A percentile compares a stretch with the other conserved stretches of the same genome.
Evolutionary conservation across 164 flowering plant species (phyloP).

Genomic region (Dillenia turbinata): DNA sequence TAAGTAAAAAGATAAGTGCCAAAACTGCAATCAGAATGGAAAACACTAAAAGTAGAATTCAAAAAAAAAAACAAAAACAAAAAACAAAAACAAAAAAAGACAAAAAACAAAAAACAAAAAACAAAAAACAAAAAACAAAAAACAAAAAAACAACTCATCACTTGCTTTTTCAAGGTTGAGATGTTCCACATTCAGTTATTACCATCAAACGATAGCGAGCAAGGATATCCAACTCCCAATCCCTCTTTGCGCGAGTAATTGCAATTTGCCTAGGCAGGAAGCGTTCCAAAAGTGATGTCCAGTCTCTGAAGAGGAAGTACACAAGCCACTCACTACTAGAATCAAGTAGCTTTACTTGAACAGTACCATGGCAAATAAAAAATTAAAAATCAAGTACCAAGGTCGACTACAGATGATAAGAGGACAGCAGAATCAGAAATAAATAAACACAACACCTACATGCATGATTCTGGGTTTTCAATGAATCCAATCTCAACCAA

Average conservation of each 20-base stretch:
- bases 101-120: neutral
- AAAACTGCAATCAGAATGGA: too few species aligned
- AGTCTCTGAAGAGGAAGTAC: slow-evolving; percentile 50
- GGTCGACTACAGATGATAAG: too few species aligned
- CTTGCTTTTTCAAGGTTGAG: too few species aligned
- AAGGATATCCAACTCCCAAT: slow-evolving; percentile 93
- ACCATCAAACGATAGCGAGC: slow-evolving; percentile 86
- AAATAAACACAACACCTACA: slow-evolving; percentile 42
- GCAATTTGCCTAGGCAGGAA: slow-evolving; percentile 96
- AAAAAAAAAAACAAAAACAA: neutral
- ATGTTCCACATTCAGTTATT: slow-evolving; percentile 6
- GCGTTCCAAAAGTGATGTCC: slow-evolving; percentile 91
- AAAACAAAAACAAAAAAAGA: too few species aligned
- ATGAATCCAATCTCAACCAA: slow-evolving; percentile 89
- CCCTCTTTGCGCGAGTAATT: slow-evolving; percentile 83
- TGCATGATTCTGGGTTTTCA: slow-evolving; percentile 71
- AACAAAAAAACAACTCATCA: neutral
- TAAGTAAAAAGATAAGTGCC: neutral
- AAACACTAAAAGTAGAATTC: too few species aligned
- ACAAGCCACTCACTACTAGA: too few species aligned
- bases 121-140: neutral
- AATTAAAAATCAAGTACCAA: too few species aligned
- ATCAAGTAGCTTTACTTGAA: too few species aligned
- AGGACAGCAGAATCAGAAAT: neutral
- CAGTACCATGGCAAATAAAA: too few species aligned